Evolutionary conservation across 352 stramenopile genomes (phyloP).

Genomic region (Phytophthora niederhauseri): DNA sequence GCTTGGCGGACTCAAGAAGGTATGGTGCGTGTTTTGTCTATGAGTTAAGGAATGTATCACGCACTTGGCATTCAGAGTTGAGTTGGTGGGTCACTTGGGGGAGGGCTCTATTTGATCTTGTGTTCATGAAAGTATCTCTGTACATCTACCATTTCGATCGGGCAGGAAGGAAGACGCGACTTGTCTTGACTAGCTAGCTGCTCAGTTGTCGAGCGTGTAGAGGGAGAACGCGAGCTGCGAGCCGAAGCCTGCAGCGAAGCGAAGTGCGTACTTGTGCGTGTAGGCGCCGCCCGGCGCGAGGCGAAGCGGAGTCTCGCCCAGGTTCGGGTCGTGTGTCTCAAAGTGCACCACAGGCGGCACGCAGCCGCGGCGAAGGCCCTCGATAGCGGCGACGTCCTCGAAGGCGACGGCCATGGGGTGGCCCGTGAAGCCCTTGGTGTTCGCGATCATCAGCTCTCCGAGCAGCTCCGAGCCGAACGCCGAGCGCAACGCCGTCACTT

Average conservation of each 20-base stretch:
- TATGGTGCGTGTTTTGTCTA: conserved; percentile 28
- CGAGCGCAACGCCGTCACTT: conserved; percentile 76
- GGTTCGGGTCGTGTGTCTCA: conserved; percentile 77
- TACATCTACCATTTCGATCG: conserved; percentile 13
- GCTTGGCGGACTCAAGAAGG: conserved; percentile 10
- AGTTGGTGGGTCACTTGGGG: conserved; percentile 14
- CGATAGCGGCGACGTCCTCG: conserved; percentile 95
- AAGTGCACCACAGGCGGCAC: conserved; percentile 95
- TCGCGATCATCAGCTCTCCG: conserved; percentile 83
- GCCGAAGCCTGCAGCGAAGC: conserved; percentile 96
- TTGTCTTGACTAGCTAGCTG: neutral
- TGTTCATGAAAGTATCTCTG: conserved; percentile 10
- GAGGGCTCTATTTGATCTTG: conserved; percentile 15
- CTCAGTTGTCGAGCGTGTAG: conserved; percentile 78
- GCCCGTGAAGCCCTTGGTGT: conserved; percentile 96
- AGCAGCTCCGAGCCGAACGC: conserved; percentile 77
- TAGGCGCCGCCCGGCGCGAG: conserved; percentile 70
- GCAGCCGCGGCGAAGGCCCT: conserved; percentile 85
- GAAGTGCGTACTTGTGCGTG: conserved; percentile 92
- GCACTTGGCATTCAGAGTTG: conserved; percentile 7
- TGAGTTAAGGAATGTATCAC: conserved; percentile 23
- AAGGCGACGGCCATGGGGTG: conserved; percentile 98
- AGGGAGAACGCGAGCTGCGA: conserved; percentile 97
- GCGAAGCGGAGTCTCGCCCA: conserved; percentile 53
- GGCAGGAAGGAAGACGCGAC: conserved; percentile 4